Evolutionary conservation across 192 early-diverging fungal species (phyloP).

Genomic region (Linnemannia elongata): DNA sequence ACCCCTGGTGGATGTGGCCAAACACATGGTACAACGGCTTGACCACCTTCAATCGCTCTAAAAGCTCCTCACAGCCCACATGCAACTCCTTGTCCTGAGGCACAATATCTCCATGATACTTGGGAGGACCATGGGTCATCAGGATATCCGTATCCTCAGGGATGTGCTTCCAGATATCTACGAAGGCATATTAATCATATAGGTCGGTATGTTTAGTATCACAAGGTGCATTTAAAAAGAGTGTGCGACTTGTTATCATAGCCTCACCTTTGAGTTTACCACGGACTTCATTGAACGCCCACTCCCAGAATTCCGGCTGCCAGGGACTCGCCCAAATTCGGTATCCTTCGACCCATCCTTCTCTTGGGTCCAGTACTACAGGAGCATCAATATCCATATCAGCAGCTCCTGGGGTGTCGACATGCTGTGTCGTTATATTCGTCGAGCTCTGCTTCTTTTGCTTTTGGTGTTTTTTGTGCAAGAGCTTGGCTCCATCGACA

Average conservation of each 20-base stretch:
- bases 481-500: slow-evolving; percentile 25
- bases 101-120: slow-evolving; percentile 21
- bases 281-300: slow-evolving; percentile 45
- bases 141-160: slow-evolving; percentile 33
- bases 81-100: slow-evolving; percentile 5
- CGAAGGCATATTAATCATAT: not conserved
- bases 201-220: not conserved
- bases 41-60: slow-evolving; percentile 26
- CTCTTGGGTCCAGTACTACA: slow-evolving; percentile 14
- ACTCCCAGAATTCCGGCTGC: slow-evolving; percentile 39
- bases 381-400: not conserved
- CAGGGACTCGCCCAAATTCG: slow-evolving; percentile 43
- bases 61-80: slow-evolving; percentile 36
- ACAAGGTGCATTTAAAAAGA: not conserved
- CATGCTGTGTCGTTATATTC: not conserved
- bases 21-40: slow-evolving; percentile 43
- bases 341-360: slow-evolving; percentile 33
- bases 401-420: not conserved
- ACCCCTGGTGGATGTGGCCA: slow-evolving; percentile 49
- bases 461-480: slow-evolving; percentile 15
- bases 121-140: slow-evolving; percentile 51
- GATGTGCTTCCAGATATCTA: slow-evolving; percentile 45
- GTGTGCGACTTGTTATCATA: not conserved
- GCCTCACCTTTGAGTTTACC: slow-evolving; percentile 30
- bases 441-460: slow-evolving; percentile 9